Conservation (phyloP, 108 stramenopile genomes). For the Skeletonema marinoi region DNA sequence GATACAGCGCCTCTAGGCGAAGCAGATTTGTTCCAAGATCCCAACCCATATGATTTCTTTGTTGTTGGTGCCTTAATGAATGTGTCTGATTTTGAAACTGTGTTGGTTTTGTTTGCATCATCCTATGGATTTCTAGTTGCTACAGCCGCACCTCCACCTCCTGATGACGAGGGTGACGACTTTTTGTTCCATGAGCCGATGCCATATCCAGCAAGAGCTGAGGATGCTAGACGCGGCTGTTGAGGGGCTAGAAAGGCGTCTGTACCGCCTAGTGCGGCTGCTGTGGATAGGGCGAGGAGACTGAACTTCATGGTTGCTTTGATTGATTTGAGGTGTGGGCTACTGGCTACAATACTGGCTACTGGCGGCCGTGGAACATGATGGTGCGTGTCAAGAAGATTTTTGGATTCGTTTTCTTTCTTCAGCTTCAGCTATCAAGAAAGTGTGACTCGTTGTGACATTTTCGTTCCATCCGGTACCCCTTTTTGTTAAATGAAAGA, state of each 20-base stretch:
- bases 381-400: too few species aligned
- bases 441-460: too few species aligned
- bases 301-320: slow-evolving; percentile 22
- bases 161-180: not conserved
- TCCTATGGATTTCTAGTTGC: slow-evolving; percentile 1
- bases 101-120: not conserved
- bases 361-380: not conserved
- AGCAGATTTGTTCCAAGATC: not conserved
- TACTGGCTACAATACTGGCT: too few species aligned
- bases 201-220: slow-evolving; percentile 2
- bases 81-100: not conserved
- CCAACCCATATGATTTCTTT: not conserved
- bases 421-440: too few species aligned
- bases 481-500: too few species aligned
- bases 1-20: slow-evolving; percentile 26
- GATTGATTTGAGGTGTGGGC: too few species aligned
- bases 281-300: slow-evolving; percentile 18
- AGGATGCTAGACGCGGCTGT: not conserved
- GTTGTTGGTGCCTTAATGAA: not conserved
- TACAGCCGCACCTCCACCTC: slow-evolving; percentile 13
- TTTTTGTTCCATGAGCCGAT: not conserved
- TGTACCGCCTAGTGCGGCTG: slow-evolving; percentile 9
- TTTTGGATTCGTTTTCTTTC: too few species aligned
- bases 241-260: slow-evolving; percentile 14
- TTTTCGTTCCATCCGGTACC: too few species aligned